A percentile compares a stretch with the other conserved stretches of the same genome.
Conservation (phyloP, 2,329 filamentous ascomycete species). For the Pezicula neosporulosa region DNA sequence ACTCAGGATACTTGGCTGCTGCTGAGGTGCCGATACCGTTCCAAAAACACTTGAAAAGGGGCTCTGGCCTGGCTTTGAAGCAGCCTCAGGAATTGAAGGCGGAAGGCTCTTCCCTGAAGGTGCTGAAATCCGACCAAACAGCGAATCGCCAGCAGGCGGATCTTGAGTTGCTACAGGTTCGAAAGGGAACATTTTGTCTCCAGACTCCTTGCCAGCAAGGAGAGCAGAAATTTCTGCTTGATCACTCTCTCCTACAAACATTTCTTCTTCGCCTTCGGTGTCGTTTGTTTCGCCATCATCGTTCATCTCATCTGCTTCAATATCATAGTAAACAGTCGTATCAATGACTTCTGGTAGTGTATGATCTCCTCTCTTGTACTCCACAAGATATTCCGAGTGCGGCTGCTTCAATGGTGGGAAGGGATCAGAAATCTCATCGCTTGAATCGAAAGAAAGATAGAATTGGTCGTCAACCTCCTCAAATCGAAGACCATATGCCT, state of each 20-base stretch:
- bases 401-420: conserved; percentile 50
- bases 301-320: conserved; percentile 1
- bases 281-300: conserved; percentile 26
- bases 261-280: conserved; percentile 13
- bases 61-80: background rate
- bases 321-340: conserved; percentile 46
- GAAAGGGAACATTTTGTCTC: background rate
- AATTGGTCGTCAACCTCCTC: conserved; percentile 34
- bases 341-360: conserved; percentile 54
- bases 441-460: conserved; percentile 25
- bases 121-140: background rate
- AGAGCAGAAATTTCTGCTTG: background rate
- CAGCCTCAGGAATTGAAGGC: background rate
- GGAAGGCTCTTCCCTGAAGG: background rate
- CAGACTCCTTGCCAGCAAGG: background rate
- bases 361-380: conserved; percentile 52
- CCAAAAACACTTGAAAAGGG: background rate
- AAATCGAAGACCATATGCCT: conserved; percentile 54
- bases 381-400: conserved; percentile 54
- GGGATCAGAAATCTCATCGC: conserved; percentile 26
- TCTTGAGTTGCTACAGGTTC: background rate
- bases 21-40: background rate
- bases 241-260: conserved; percentile 21
- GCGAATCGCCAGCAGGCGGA: background rate
- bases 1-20: no score